These are phyloP conservation scores for Pelargonium australe DNA, from an alignment of 441 rosid species.

Conservation along the genomic window DNA sequence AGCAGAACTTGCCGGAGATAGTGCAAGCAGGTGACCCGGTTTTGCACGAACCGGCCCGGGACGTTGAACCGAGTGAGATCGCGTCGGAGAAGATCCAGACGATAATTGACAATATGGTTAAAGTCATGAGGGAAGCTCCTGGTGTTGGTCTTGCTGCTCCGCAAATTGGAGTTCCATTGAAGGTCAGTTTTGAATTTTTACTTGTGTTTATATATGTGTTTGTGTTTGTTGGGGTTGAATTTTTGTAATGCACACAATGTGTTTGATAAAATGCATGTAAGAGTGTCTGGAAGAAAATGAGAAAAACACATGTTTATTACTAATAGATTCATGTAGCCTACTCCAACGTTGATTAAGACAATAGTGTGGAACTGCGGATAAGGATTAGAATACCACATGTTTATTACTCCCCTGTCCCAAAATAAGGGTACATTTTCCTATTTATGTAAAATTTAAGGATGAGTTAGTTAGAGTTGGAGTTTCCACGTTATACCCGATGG, in stretches of 20 bases:
- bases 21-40: constrained; percentile 89
- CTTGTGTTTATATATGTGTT: not conserved
- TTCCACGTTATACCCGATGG: too few relatives aligned
- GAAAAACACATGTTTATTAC: too few relatives aligned
- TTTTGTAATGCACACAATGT: not conserved
- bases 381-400: too few relatives aligned
- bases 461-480: too few relatives aligned
- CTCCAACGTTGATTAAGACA: too few relatives aligned
- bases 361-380: too few relatives aligned
- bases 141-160: constrained; percentile 98
- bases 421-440: too few relatives aligned
- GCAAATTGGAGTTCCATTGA: constrained; percentile 78
- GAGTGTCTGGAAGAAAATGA: not conserved
- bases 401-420: too few relatives aligned
- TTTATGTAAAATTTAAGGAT: too few relatives aligned
- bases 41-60: constrained; percentile 70
- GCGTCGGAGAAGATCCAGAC: constrained; percentile 77
- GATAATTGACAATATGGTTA: constrained; percentile 71
- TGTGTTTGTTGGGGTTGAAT: not conserved
- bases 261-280: not conserved
- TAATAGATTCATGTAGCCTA: too few relatives aligned
- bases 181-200: constrained; percentile 28
- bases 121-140: constrained; percentile 72
- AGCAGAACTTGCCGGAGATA: constrained; percentile 42
- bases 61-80: constrained; percentile 63